These are phyloP conservation scores for Geum urbanum DNA, from an alignment of 306 rosid species.

Conservation along the genomic window DNA sequence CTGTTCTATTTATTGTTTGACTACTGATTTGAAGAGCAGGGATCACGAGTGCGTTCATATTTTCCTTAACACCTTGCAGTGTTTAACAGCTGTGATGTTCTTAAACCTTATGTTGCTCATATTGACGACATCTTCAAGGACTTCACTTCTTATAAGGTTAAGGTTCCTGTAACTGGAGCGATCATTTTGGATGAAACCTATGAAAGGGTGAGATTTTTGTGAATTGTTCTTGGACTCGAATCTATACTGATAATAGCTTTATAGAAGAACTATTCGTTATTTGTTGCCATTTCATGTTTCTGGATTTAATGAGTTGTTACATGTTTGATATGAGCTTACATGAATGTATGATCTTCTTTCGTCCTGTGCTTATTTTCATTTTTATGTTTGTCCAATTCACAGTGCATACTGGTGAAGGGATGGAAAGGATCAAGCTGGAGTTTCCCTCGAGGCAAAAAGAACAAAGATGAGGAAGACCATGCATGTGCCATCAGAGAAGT, in stretches of 20 bases:
- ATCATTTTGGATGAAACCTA: conserved; percentile 93
- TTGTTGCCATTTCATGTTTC: not conserved
- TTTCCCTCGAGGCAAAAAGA: conserved; percentile 98
- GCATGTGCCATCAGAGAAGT: conserved; percentile 98
- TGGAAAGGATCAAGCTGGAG: conserved; percentile 99
- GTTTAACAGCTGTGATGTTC: conserved; percentile 89
- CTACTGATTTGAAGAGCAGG: not conserved
- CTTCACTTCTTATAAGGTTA: conserved; percentile 94
- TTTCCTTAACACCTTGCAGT: conserved; percentile 68
- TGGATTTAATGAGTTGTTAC: not conserved
- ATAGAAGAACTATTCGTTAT: not conserved
- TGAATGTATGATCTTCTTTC: not conserved
- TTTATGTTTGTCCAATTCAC: conserved; percentile 29
- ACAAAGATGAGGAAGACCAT: conserved; percentile 95
- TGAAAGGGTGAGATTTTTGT: conserved; percentile 71
- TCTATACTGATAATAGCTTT: not conserved
- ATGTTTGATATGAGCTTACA: not conserved
- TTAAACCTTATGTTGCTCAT: conserved; percentile 91
- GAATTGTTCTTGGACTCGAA: not conserved
- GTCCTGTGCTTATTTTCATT: conserved; percentile 6
- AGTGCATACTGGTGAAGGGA: conserved; percentile 97
- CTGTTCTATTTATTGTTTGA: not conserved
- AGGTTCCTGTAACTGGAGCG: conserved; percentile 96
- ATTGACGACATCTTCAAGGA: conserved; percentile 94
- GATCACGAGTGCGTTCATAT: not conserved